Conservation (phyloP, 306 rosid genomes). For the Amphicarpaea edgeworthii region DNA sequence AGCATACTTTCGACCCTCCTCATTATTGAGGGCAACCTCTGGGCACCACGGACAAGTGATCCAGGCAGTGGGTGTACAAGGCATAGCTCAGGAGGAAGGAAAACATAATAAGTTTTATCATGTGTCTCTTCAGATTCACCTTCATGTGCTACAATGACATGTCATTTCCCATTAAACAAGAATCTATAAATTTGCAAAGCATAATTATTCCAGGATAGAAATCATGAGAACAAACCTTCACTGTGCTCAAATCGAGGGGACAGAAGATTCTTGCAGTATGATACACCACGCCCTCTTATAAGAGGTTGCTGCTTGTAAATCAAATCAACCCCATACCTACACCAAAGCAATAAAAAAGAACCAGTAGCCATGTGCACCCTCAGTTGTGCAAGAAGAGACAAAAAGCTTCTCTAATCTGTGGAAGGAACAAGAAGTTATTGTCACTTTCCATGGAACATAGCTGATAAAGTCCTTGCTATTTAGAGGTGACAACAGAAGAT, state of each 20-base stretch:
- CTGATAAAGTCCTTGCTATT: constrained; percentile 47
- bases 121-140: constrained; percentile 83
- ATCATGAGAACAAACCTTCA: constrained; percentile 68
- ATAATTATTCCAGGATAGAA: constrained; percentile 31
- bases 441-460: constrained; percentile 50
- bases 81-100: constrained; percentile 96
- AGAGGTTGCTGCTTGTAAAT: constrained; percentile 89
- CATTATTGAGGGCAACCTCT: constrained; percentile 97
- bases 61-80: constrained; percentile 93
- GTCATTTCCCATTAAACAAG: constrained; percentile 43
- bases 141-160: constrained; percentile 60
- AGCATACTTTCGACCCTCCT: constrained; percentile 99
- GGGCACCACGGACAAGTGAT: constrained; percentile 97
- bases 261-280: constrained; percentile 96
- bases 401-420: constrained; percentile 72
- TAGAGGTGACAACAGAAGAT: constrained; percentile 52
- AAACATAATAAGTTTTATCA: constrained; percentile 95
- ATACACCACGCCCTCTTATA: constrained; percentile 96
- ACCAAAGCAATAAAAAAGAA: constrained; percentile 45
- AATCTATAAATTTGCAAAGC: constrained; percentile 20
- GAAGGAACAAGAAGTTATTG: constrained; percentile 56
- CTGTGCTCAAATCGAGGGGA: constrained; percentile 93
- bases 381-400: constrained; percentile 72
- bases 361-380: constrained; percentile 76
- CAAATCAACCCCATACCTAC: constrained; percentile 95